Base-by-base conservation (phyloP, 139 green algal species). In the Mychonastes homosphaera region DNA sequence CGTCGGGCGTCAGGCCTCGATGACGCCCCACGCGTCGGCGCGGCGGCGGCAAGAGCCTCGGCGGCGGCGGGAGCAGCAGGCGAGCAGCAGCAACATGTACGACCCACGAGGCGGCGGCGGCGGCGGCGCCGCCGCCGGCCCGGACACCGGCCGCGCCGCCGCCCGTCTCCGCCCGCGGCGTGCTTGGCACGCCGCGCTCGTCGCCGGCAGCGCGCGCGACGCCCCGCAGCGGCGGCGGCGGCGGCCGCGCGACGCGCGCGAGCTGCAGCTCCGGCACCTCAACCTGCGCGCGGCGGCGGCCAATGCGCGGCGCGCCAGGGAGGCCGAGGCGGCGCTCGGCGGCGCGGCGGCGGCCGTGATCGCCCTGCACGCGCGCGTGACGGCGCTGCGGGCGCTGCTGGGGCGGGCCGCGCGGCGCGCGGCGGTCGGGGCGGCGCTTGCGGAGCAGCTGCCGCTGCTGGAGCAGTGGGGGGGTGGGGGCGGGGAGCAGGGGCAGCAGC, bases 261-360 rank as follows among this genome's bases (percentile, higher is more conserved):
- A 46, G 10, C 27, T 60, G 49, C 59, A 67, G 59, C 29, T 47
- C 6, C 28, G 48, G 36, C 50, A 58, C 28, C 46, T 65, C 6
- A 56, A 48, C 32, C 26, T 26, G 16, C 27, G 36, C 9, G 23
- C 57, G 33, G 58, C 49, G 4, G 10, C 34, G 28, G 46, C 58
- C 6, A 16, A 43, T 10, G 10, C 10, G 36, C 36, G 13, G 13
- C 12, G 13, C 36, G 13, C 12, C 36, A 43, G 36, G 51, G 32
- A 58, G 51, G 51, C 51, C 19, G 33, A 58, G 27, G 21, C n/a
- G 27, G 51, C n/a, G 21, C 7, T 58, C 6, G 51, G 32, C 28
- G 33, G 32, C 9, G 32, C 33, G 44, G 51, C 51, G 27, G 51
- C 51, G 30, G 51, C 51, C 44, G 51, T 58, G n/a, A 33, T 58